Evolutionary conservation across 805 yeast species (phyloP).

Genomic region (Sungouiozyma ichnusensis): DNA sequence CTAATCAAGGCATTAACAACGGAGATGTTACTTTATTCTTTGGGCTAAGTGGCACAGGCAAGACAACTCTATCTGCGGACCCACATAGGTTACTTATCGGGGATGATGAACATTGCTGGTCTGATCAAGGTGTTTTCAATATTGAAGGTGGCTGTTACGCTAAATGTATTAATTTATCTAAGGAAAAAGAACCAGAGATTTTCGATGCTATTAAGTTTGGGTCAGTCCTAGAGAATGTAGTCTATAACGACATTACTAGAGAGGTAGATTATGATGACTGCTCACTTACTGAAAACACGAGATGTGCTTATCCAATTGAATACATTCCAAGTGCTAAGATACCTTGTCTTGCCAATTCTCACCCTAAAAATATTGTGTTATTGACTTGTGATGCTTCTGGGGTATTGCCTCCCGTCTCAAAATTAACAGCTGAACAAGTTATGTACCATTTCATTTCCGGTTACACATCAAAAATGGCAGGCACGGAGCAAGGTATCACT

Average conservation of each 20-base stretch:
- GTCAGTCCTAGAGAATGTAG: constrained; percentile 86
- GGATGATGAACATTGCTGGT: constrained; percentile 99
- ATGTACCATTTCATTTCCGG: constrained; percentile 99
- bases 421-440: constrained; percentile 86
- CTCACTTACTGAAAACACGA: constrained; percentile 87
- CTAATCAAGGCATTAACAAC: constrained; percentile 73
- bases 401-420: constrained; percentile 94
- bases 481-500: constrained; percentile 97
- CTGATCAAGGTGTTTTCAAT: constrained; percentile 95
- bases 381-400: constrained; percentile 98
- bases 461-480: constrained; percentile 98
- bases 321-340: constrained; percentile 92
- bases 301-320: constrained; percentile 98
- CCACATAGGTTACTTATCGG: constrained; percentile 90
- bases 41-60: constrained; percentile 97
- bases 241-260: constrained; percentile 68
- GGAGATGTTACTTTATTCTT: constrained; percentile 92
- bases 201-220: constrained; percentile 92
- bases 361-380: constrained; percentile 85
- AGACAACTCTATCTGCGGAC: constrained; percentile 94
- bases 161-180: constrained; percentile 81
- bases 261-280: constrained; percentile 77
- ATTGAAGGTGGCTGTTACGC: constrained; percentile 99
- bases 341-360: constrained; percentile 83
- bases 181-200: constrained; percentile 95